Evolutionary conservation across 2,329 filamentous ascomycete genomes (phyloP), one percentile per base, ranked within the genome.

Genomic region (Apiospora arundinis): DNA sequence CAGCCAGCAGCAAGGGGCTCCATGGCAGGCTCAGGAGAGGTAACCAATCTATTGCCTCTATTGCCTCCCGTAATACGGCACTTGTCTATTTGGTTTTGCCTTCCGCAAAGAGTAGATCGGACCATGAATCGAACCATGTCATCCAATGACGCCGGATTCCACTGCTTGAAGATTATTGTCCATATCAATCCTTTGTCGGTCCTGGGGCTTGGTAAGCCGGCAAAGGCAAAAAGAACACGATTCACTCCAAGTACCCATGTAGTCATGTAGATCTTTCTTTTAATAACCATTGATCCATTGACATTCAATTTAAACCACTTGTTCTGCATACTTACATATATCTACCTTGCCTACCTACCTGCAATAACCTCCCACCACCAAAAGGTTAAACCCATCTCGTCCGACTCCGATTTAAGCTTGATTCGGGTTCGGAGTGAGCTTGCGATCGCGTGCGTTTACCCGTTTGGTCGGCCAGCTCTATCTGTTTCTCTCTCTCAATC

Each of bases 91-190:
- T 45, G 11, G 56, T 18, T 40, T n/a, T 21, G 32, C 56, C 56
- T 63, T 40, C 32, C 18, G 56, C 32, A 63, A 37, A 63, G 56
- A 40, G n/a, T 69, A 25, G 56, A 68, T 72, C 69, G 67, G 71
- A 67, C 71, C 69, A 72, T 69, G 69, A 44, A 72, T 72, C 69
- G 71, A 70, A 72, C 71, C 71, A 72, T 70, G 71, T 72, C 71
- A 72, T 65, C 71, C 69, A 70, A 70, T 56, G 23, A 25, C 46
- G 23, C 23, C 21, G 18, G 18, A 49, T 40, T 5, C 16, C 67
- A 23, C 32, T 60, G 28, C 32, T 42, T 52, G 67, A 32, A 5
- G 32, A 63, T 63, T 63, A 63, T 63, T 63, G 21, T n/a, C 56
- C 56, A 40, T 37, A 21, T 63, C 56, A 63, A 40, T 69, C 21